Conservation (phyloP, 805 yeast species). For the Yarrowia sp. region DNA sequence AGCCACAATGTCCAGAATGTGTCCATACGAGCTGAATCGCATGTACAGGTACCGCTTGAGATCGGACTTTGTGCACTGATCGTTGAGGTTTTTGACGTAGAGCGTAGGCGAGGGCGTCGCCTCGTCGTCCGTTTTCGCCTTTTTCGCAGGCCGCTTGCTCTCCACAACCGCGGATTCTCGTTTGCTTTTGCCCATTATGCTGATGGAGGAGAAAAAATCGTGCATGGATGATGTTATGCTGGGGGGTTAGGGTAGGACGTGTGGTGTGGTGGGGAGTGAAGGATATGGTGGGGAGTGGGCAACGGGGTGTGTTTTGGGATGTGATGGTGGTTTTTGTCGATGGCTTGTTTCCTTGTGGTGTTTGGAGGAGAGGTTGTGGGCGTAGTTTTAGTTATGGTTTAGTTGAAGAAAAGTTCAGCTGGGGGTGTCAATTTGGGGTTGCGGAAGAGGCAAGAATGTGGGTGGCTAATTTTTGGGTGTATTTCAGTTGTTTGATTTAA, state of each 20-base stretch:
- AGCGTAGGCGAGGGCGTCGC: slow-evolving; percentile 37
- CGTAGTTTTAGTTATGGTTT: no score
- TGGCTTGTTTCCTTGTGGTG: no score
- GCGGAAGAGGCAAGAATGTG: no score
- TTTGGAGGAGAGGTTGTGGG: no score
- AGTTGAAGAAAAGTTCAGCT: no score
- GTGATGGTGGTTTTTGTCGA: no score
- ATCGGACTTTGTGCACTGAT: slow-evolving; percentile 39
- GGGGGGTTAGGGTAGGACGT: slow-evolving; percentile 1
- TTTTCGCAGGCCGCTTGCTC: slow-evolving; percentile 1
- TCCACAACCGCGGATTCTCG: background rate
- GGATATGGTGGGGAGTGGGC: no score
- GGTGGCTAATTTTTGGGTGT: no score
- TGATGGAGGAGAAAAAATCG: background rate
- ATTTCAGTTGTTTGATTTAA: no score
- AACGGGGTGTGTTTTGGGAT: no score
- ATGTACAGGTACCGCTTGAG: slow-evolving; percentile 39
- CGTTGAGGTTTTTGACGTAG: slow-evolving; percentile 43
- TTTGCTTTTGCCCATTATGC: background rate
- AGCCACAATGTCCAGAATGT: slow-evolving; percentile 40
- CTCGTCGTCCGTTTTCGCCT: background rate
- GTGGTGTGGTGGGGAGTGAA: no score
- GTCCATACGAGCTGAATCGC: slow-evolving; percentile 43
- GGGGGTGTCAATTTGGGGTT: no score
- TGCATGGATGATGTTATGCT: background rate